Percentiles rank a stretch among this genome's conserved stretches.
phyloP scores from a whole-genome alignment of 768 basidiomycete species.

The Infundibulicybe gibba region DNA sequence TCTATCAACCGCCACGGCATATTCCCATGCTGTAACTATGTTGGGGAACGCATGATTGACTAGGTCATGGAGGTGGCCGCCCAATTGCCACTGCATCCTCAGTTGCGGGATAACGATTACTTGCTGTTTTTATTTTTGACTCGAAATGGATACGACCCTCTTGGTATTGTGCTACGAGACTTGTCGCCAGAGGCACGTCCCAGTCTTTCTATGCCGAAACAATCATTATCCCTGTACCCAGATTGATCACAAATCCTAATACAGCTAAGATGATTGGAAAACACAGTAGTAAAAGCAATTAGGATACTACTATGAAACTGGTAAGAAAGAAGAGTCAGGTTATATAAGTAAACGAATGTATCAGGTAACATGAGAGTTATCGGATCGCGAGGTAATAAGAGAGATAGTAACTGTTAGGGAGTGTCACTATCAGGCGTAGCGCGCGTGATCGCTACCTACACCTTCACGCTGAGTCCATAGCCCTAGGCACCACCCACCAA shows the following conservation, averaged over 20 bases:
- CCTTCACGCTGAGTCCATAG: too few species aligned
- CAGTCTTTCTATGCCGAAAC: slow-evolving; percentile 9
- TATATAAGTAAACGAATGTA: too few species aligned
- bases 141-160: too few species aligned
- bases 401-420: too few species aligned
- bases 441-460: too few species aligned
- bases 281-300: too few species aligned
- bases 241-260: not conserved
- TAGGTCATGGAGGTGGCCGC: slow-evolving; percentile 38
- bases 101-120: slow-evolving; percentile 23
- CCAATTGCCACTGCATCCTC: slow-evolving; percentile 38
- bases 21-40: slow-evolving; percentile 32
- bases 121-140: not conserved
- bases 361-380: too few species aligned
- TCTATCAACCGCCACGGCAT: slow-evolving; percentile 25
- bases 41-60: slow-evolving; percentile 32
- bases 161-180: slow-evolving; percentile 13
- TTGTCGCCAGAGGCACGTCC: slow-evolving; percentile 16
- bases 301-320: too few species aligned
- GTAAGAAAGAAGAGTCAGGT: too few species aligned
- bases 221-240: not conserved
- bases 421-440: too few species aligned
- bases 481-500: too few species aligned
- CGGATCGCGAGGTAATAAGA: too few species aligned
- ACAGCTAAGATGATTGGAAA: slow-evolving; percentile 15